Conservation (phyloP, 1,284 basidiomycete species). For the Sporisorium scitamineum region DNA sequence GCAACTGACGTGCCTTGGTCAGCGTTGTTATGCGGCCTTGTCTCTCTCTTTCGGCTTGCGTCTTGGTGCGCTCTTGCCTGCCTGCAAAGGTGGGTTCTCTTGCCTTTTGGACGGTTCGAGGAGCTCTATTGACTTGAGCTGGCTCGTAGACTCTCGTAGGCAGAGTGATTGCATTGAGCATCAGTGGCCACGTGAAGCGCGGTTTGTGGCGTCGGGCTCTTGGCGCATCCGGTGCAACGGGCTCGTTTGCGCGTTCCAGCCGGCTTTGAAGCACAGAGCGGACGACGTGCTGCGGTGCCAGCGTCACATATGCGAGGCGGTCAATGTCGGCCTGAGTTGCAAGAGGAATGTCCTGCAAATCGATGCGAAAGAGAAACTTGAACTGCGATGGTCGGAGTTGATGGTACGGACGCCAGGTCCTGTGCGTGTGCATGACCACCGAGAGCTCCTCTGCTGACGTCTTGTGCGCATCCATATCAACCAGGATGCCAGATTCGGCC, state of each 20-base stretch:
- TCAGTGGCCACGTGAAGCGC: conserved; percentile 39
- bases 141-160: conserved; percentile 20
- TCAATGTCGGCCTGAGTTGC: conserved; percentile 25
- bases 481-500: not conserved
- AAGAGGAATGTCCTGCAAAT: conserved; percentile 15
- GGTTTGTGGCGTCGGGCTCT: not conserved
- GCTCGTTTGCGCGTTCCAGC: conserved; percentile 6
- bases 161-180: conserved; percentile 23
- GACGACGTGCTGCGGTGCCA: conserved; percentile 25
- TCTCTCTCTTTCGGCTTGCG: conserved; percentile 23
- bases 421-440: not conserved
- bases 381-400: conserved; percentile 36
- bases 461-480: conserved; percentile 13
- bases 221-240: conserved; percentile 1
- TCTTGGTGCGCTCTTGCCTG: conserved; percentile 3
- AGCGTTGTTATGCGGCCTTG: conserved; percentile 41
- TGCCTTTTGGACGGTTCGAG: not conserved
- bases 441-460: conserved; percentile 28
- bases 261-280: conserved; percentile 18
- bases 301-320: conserved; percentile 30
- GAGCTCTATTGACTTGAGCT: conserved; percentile 2
- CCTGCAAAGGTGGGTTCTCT: not conserved
- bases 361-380: conserved; percentile 36
- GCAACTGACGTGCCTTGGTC: conserved; percentile 42
- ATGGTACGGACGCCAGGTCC: conserved; percentile 32